These are phyloP conservation scores for Pichia occidentalis DNA, from an alignment of 805 yeast genomes.

Conservation along the genomic window DNA sequence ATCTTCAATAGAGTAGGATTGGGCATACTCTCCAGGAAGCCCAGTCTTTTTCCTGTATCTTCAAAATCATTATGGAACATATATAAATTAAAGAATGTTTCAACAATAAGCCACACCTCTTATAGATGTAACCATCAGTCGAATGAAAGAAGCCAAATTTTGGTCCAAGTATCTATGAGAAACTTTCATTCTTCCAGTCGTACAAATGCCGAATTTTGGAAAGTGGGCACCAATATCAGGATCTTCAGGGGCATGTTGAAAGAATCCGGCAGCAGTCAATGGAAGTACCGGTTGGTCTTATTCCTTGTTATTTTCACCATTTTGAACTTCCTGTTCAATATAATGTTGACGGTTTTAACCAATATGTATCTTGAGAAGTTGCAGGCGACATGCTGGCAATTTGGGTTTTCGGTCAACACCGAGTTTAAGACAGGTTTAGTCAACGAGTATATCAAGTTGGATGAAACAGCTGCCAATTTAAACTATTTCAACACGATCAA, in stretches of 20 bases:
- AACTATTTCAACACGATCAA: slow-evolving; percentile 29
- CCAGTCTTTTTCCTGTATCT: no score
- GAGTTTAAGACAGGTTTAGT: slow-evolving; percentile 33
- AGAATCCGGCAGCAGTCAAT: slow-evolving; percentile 34
- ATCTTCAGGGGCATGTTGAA: slow-evolving; percentile 22
- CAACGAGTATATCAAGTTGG: slow-evolving; percentile 31
- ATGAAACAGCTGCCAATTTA: slow-evolving; percentile 30
- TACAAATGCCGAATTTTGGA: slow-evolving; percentile 29
- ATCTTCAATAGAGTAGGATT: no score
- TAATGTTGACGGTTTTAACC: slow-evolving; percentile 29
- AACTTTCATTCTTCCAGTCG: slow-evolving; percentile 5
- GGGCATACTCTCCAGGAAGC: no score
- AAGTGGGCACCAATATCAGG: slow-evolving; percentile 26
- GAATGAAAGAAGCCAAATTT: not conserved
- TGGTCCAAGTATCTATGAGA: not conserved
- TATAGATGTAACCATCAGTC: not conserved
- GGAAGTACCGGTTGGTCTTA: slow-evolving; percentile 38
- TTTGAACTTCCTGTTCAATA: slow-evolving; percentile 32
- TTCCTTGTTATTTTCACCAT: slow-evolving; percentile 38
- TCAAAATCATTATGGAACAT: no score
- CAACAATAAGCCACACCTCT: not conserved
- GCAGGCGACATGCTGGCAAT: slow-evolving; percentile 25
- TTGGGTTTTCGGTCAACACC: slow-evolving; percentile 26
- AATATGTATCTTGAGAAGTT: slow-evolving; percentile 25
- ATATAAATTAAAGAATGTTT: no score